A percentile compares a stretch with the other conserved stretches of the same genome.
Evolutionary conservation across 805 yeast species (phyloP).

Genomic region (Clavispora santaluciae): DNA sequence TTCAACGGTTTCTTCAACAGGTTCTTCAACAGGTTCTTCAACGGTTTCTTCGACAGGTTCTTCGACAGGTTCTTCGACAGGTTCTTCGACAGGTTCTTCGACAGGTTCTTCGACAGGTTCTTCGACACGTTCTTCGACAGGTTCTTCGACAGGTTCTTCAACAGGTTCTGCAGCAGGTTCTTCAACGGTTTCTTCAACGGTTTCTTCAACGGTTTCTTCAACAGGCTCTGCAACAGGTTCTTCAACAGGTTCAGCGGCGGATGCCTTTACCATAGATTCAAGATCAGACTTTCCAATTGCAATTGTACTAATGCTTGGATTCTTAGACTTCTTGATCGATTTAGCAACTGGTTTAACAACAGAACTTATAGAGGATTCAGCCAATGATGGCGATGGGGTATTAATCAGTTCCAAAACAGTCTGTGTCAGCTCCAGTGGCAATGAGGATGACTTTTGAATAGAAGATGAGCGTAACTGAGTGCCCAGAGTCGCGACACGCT

Average conservation of each 20-base stretch:
- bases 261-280: background rate
- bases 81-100: conserved; percentile 2
- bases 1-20: conserved; percentile 2
- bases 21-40: conserved; percentile 2
- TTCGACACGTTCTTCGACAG: conserved; percentile 3
- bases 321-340: no score
- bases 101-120: conserved; percentile 1
- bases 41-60: conserved; percentile 1
- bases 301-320: no score
- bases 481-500: background rate
- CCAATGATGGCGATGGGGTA: background rate
- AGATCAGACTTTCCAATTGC: background rate
- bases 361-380: background rate
- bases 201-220: conserved; percentile 2
- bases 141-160: conserved; percentile 6
- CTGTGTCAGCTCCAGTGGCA: no score
- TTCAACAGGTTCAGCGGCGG: conserved; percentile 2
- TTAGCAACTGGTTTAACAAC: no score
- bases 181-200: conserved; percentile 2
- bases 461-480: no score
- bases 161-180: conserved; percentile 4
- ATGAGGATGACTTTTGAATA: no score
- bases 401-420: background rate
- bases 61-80: conserved; percentile 5
- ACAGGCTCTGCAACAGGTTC: conserved; percentile 6